Evolutionary conservation across 2,329 filamentous ascomycete species (phyloP).

Genomic region (Cladosporium cucumerinum): DNA sequence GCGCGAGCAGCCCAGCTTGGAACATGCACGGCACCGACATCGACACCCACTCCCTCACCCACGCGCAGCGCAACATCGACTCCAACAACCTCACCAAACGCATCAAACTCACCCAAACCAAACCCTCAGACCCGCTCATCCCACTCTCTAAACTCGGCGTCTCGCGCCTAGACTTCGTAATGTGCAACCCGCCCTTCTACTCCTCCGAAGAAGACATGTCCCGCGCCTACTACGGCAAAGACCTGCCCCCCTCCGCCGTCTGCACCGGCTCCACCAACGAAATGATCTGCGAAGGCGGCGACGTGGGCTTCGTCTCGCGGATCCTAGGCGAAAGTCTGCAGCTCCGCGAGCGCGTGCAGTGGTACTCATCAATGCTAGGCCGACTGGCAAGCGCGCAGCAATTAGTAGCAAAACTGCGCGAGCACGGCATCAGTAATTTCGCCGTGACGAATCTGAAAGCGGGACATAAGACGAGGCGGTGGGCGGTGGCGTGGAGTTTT

Average conservation of each 20-base stretch:
- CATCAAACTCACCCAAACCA: conserved; percentile 61
- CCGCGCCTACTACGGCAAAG: conserved; percentile 53
- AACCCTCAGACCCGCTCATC: conserved; percentile 55
- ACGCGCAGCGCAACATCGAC: conserved; percentile 64
- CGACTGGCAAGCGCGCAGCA: conserved; percentile 67
- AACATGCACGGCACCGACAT: conserved; percentile 59
- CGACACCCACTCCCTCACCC: conserved; percentile 65
- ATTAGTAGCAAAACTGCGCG: conserved; percentile 58
- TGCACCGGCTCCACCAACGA: conserved; percentile 76
- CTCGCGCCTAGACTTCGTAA: conserved; percentile 71
- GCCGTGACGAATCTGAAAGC: conserved; percentile 78
- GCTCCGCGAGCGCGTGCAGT: conserved; percentile 62
- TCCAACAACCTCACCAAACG: conserved; percentile 62
- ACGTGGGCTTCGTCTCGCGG: conserved; percentile 67
- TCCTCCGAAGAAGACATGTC: conserved; percentile 66
- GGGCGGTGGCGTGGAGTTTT: conserved; percentile 90
- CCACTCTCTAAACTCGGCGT: conserved; percentile 56
- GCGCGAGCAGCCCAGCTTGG: conserved; percentile 66
- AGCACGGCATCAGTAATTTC: conserved; percentile 66
- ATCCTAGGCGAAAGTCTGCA: conserved; percentile 68
- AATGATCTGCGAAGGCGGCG: conserved; percentile 75
- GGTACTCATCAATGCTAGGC: conserved; percentile 91
- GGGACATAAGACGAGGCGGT: conserved; percentile 73
- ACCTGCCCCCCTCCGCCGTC: conserved; percentile 63
- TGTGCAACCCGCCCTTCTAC: conserved; percentile 97